These are phyloP conservation scores for Stephania cephalantha DNA, from an alignment of 164 flowering plant species.

Conservation along the genomic window DNA sequence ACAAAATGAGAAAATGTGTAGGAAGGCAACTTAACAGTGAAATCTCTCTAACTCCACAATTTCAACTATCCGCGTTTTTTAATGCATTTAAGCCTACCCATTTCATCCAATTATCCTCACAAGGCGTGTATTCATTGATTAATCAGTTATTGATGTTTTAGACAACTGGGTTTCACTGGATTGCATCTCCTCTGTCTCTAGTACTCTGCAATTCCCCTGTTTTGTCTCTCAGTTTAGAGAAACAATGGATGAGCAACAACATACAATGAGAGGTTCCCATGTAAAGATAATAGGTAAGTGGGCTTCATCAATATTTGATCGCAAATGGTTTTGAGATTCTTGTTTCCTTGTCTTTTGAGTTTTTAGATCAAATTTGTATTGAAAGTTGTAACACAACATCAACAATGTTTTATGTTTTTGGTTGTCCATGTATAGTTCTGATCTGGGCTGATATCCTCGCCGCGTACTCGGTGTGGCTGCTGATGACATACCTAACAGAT, in stretches of 20 bases:
- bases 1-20: no score
- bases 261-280: neutral
- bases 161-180: no score
- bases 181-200: no score
- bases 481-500: slow-evolving; percentile 32
- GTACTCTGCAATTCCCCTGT: neutral
- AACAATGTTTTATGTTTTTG: neutral
- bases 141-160: no score
- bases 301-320: neutral
- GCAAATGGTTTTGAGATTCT: neutral
- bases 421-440: slow-evolving; percentile 19
- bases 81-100: no score
- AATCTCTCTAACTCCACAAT: no score
- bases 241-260: neutral
- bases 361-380: neutral
- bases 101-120: no score
- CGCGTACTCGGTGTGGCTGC: slow-evolving; percentile 25
- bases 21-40: no score
- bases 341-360: neutral
- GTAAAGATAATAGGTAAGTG: neutral
- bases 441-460: slow-evolving; percentile 34
- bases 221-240: neutral
- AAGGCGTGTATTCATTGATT: neutral
- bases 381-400: neutral
- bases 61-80: no score